Evolutionary conservation across 176 grass and related monocot genomes (phyloP).

Genomic region (Dendrocalamus sinicus): DNA sequence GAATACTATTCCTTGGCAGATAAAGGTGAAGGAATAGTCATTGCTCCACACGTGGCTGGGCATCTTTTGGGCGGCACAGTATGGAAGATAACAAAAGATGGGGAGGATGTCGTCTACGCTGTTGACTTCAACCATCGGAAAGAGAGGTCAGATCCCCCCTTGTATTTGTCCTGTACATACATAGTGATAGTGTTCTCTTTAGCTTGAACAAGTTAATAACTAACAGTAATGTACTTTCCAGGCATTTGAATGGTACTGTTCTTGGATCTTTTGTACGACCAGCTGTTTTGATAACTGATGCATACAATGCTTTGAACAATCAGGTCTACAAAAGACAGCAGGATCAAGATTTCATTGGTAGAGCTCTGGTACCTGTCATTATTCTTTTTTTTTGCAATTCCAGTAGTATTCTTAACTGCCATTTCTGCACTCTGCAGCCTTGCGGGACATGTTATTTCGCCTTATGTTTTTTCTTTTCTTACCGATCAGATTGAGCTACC

Average conservation of each 20-base stretch:
- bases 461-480: background rate
- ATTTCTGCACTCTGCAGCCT: background rate
- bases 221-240: constrained; percentile 48
- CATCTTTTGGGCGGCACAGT: constrained; percentile 94
- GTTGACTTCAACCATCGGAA: constrained; percentile 97
- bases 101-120: constrained; percentile 86
- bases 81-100: constrained; percentile 99
- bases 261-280: constrained; percentile 87
- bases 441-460: background rate
- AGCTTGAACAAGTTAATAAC: constrained; percentile 19
- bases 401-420: background rate
- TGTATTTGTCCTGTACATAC: constrained; percentile 16
- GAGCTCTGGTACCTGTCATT: constrained; percentile 15
- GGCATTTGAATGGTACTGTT: constrained; percentile 92
- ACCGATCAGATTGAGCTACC: background rate
- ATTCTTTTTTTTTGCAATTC: background rate
- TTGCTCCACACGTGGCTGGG: constrained; percentile 86
- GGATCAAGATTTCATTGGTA: constrained; percentile 94
- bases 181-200: background rate
- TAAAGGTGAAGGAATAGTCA: constrained; percentile 98
- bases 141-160: constrained; percentile 56
- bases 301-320: constrained; percentile 94
- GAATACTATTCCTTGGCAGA: constrained; percentile 47
- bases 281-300: constrained; percentile 98
- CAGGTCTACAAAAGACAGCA: constrained; percentile 84